Base-by-base conservation (phyloP, 148 eudicot genomes). In the Fallopia convolvulus region DNA sequence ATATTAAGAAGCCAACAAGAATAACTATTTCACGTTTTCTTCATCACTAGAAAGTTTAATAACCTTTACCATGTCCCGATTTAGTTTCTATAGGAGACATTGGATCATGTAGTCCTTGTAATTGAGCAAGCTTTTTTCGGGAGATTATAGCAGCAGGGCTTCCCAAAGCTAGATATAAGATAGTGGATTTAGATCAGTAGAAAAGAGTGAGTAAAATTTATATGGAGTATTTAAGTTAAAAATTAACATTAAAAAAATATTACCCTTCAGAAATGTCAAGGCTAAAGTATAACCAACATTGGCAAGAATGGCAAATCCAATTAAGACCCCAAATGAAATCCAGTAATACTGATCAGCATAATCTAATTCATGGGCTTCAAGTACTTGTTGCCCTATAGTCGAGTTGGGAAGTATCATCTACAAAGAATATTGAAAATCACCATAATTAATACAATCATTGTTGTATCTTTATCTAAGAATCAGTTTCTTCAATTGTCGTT, bases 141-240 rank as follows among this genome's bases (percentile, higher is more conserved):
- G 98, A 91, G 78, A 93, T 88, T 72, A 91, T 85, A n/a, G 91
- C 84, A 73, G 82, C 86, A 39, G 92, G 86, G 42, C 80, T 46
- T 76, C 85, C 80, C 50, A 88, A 86, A 86, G 97, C 97, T 91
- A 82, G 73, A 88, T 73, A 71, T 44, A 49, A 36, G 39, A 33
- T 3, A 33, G 39, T 39, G 17, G 61, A 46, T 79, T 40, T 7
- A 72, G 17, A 42, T 5, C 13, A 42, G 63, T 61, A 33, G 72
- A 66, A 66, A 60, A 21, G 36, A 60, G 32, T 60, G 36, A 60
- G 66, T 60, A 60, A 60, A 23, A 2, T 0, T 26, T 5, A 36
- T 36, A 2, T 36, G 3, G 4, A 3, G 3, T 3, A 36, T 52
- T 52, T 17, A 52, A 3, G 36, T 10, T 60, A 10, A 21, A 60